Conservation (phyloP, 2,329 filamentous ascomycete species). For the Colletotrichum spaethianum region DNA sequence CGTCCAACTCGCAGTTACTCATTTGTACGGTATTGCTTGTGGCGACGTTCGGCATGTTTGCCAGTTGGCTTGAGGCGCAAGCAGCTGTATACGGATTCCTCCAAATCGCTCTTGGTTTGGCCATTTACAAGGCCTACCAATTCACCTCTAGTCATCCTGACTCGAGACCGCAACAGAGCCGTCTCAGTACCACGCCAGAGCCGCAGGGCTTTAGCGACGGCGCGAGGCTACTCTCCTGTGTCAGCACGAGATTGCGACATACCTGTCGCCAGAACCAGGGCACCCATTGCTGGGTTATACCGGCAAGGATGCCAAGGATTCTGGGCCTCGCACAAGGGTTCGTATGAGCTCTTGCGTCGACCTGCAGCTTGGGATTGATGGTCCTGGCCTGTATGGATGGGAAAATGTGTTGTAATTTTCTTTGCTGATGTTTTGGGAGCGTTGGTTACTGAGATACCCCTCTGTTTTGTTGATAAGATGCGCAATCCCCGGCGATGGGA, state of each 20-base stretch:
- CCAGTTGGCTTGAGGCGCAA: background rate
- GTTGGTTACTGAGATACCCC: slow-evolving; percentile 44
- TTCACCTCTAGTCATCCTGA: slow-evolving; percentile 24
- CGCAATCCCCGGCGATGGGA: slow-evolving; percentile 1
- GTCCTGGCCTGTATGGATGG: slow-evolving; percentile 18
- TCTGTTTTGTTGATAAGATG: slow-evolving; percentile 41
- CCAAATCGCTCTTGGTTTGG: slow-evolving; percentile 24
- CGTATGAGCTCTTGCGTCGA: slow-evolving; percentile 16
- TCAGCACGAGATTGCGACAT: slow-evolving; percentile 37
- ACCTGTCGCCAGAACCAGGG: slow-evolving; percentile 21
- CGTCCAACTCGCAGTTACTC: slow-evolving; percentile 8
- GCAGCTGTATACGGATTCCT: background rate
- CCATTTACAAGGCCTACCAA: slow-evolving; percentile 15
- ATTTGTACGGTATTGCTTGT: slow-evolving; percentile 11
- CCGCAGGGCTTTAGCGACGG: slow-evolving; percentile 30
- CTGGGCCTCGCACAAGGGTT: slow-evolving; percentile 33
- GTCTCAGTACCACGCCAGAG: slow-evolving; percentile 34
- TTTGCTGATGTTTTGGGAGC: slow-evolving; percentile 34
- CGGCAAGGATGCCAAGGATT: background rate
- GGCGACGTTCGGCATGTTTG: background rate
- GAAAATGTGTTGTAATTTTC: slow-evolving; percentile 20
- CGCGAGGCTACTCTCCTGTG: slow-evolving; percentile 36
- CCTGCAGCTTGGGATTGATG: slow-evolving; percentile 13
- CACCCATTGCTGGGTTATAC: background rate
- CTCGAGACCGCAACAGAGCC: slow-evolving; percentile 40